Conservation (phyloP, 169 alveolate species). For the Plasmodium inui region DNA sequence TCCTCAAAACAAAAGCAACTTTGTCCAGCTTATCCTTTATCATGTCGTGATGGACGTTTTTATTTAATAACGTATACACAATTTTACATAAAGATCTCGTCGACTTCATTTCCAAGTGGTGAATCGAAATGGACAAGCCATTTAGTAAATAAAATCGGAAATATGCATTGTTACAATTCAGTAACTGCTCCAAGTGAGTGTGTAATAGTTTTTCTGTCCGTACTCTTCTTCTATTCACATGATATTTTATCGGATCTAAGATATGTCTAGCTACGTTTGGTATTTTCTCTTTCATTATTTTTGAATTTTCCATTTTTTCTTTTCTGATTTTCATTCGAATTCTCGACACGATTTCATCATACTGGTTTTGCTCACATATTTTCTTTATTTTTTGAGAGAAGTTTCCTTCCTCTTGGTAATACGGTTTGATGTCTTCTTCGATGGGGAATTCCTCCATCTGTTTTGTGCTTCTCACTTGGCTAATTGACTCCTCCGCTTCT, state of each 20-base stretch:
- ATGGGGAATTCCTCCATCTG: conserved; percentile 11
- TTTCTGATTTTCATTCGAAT: conserved; percentile 81
- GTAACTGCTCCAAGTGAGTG: conserved; percentile 82
- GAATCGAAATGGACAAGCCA: conserved; percentile 82
- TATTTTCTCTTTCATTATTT: conserved; percentile 80
- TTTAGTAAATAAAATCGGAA: conserved; percentile 75
- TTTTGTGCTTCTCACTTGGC: not conserved
- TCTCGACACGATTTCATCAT: conserved; percentile 85
- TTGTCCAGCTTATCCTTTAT: conserved; percentile 77
- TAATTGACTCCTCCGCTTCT: not conserved
- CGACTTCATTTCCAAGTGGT: conserved; percentile 84
- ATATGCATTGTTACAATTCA: conserved; percentile 80
- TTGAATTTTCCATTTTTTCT: conserved; percentile 81
- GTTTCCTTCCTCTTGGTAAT: conserved; percentile 49
- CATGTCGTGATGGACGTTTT: conserved; percentile 74
- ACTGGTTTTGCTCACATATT: conserved; percentile 78
- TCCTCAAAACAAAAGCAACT: conserved; percentile 79
- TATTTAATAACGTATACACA: conserved; percentile 80
- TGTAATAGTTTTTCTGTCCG: conserved; percentile 81
- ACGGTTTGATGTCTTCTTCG: conserved; percentile 59
- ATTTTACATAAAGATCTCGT: conserved; percentile 77
- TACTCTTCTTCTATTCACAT: conserved; percentile 80
- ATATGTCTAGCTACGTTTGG: conserved; percentile 82
- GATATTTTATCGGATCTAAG: conserved; percentile 83
- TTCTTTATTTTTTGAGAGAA: conserved; percentile 46